Base-by-base conservation (phyloP, 805 yeast genomes). In the Saturnispora halmiae region DNA sequence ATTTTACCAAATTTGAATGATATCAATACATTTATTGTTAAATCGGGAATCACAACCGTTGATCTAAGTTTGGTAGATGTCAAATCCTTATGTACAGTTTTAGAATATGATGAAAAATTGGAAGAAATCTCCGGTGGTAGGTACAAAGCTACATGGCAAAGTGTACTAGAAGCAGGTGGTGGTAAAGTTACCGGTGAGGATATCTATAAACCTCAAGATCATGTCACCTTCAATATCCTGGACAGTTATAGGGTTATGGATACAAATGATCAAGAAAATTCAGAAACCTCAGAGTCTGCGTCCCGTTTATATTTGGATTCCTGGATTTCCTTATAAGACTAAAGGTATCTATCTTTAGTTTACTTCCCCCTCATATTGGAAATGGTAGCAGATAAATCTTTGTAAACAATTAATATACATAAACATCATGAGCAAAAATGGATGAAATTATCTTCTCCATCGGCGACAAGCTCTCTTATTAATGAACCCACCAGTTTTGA, bases 91-190 rank as follows among this genome's bases (percentile, higher is more conserved):
- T 86, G 96, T 58, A 94, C 87, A 48, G 96, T 92, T 13, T 64
- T 92, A 34, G 77, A 82, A 1, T 85, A 71, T 59, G 98, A 92
- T 53, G 95, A 87, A 52, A 82, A 79, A 58, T 57, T 92, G 38
- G 96, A 87, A 55, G 65, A 70, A 41, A 66, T 77, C 3, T 68
- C 69, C 31, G 78, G 66, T 3, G 73, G 79, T 48, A 72, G 77
- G 33, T 90, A 81, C 60, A 75, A 72, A 51, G 92, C 94, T 0
- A 82, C 95, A 1, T 79, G 90, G 77, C 86, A 80, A 50, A 79
- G 88, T 54, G 78, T 83, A 2, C 58, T 82, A 33, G 88, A 79
- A 52, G 74, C 83, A 40, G 85, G 82, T 3, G 75, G 71, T 38
- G 77, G 59, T 28, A 47, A 46, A 30, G 26, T 46, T 9, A 49